These are phyloP conservation scores for Boeremia exigua DNA, from an alignment of 2,329 filamentous ascomycete genomes.

Conservation along the genomic window DNA sequence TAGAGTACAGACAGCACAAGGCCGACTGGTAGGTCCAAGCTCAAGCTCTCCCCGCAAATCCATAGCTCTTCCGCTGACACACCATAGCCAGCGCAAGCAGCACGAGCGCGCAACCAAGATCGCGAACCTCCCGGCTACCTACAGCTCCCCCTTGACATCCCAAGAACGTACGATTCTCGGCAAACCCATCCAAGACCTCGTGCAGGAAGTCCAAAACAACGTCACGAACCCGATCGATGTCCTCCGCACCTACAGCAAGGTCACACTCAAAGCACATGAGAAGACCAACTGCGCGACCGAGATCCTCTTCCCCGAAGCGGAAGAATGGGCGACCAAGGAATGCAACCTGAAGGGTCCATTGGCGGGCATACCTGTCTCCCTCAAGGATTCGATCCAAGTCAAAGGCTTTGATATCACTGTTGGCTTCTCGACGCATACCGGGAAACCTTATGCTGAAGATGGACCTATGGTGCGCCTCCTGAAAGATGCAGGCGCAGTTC, in stretches of 20 bases:
- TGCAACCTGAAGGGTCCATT: constrained; percentile 80
- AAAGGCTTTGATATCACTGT: constrained; percentile 83
- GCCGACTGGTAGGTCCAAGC: constrained; percentile 66
- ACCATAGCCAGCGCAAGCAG: constrained; percentile 76
- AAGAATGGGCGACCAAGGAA: constrained; percentile 68
- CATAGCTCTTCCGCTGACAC: constrained; percentile 2
- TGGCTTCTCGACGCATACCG: constrained; percentile 76
- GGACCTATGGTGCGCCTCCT: constrained; percentile 76
- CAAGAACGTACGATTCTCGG: constrained; percentile 72
- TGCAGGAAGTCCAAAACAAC: constrained; percentile 76
- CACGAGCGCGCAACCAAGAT: constrained; percentile 75
- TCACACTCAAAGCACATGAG: constrained; percentile 80
- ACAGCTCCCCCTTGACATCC: constrained; percentile 69
- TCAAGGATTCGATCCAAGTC: constrained; percentile 80
- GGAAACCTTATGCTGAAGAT: constrained; percentile 70
- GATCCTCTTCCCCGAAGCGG: constrained; percentile 78
- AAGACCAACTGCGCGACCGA: constrained; percentile 92
- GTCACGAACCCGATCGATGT: constrained; percentile 71
- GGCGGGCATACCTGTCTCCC: constrained; percentile 82
- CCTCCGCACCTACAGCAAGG: constrained; percentile 85
- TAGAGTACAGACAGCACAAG: constrained; percentile 73
- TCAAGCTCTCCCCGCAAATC: constrained; percentile 14
- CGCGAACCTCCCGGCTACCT: constrained; percentile 67
- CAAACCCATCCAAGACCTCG: constrained; percentile 77
- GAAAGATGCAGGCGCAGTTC: constrained; percentile 86